These are phyloP conservation scores for Galeopsis tetrahit DNA, from an alignment of 257 asterid species.

Conservation along the genomic window DNA sequence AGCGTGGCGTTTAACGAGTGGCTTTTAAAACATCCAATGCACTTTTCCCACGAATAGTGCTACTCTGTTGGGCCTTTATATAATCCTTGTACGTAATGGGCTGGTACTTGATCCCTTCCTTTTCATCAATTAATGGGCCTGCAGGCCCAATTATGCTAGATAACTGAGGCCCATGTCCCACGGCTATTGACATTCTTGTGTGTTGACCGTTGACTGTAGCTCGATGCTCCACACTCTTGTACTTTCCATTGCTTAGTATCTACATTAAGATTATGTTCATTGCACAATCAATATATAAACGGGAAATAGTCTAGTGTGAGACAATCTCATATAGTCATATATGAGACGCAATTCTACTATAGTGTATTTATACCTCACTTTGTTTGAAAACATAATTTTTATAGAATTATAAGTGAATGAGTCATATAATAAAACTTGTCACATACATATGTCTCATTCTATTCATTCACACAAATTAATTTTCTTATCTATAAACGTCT, in stretches of 20 bases:
- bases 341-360: too few species aligned
- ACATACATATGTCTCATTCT: too few species aligned
- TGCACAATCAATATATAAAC: background rate
- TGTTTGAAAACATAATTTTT: too few species aligned
- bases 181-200: conserved; percentile 56
- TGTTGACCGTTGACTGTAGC: conserved; percentile 44
- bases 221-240: conserved; percentile 67
- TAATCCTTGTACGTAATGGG: conserved; percentile 49
- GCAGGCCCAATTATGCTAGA: conserved; percentile 43
- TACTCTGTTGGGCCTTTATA: conserved; percentile 45
- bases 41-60: conserved; percentile 46
- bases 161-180: conserved; percentile 53
- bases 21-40: conserved; percentile 37
- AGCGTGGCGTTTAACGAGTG: too few species aligned
- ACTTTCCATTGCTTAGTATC: conserved; percentile 65
- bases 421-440: too few species aligned
- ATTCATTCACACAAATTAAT: too few species aligned
- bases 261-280: background rate
- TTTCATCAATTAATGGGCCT: conserved; percentile 29
- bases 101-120: conserved; percentile 24
- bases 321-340: too few species aligned
- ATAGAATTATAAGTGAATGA: too few species aligned
- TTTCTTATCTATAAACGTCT: too few species aligned
- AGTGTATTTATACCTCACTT: too few species aligned
- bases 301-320: too few species aligned